Conservation (phyloP, 257 asterid genomes). For the Solanum paucissectum region DNA sequence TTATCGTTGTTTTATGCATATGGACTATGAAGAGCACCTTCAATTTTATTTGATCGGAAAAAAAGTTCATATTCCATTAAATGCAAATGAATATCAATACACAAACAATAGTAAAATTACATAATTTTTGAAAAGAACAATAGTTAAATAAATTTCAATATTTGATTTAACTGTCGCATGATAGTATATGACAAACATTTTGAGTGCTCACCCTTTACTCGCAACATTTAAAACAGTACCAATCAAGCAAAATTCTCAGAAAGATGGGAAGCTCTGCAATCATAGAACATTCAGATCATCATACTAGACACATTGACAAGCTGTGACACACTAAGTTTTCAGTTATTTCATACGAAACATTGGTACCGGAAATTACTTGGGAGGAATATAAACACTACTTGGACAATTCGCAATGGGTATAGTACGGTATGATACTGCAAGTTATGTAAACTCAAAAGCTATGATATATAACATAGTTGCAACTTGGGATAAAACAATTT, state of each 20-base stretch:
- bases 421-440: not conserved
- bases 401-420: not conserved
- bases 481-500: not conserved
- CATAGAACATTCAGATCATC: not conserved
- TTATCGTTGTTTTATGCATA: too few relatives aligned
- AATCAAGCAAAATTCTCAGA: not conserved
- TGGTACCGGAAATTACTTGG: not conserved
- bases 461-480: not conserved
- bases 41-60: too few relatives aligned
- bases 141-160: too few relatives aligned
- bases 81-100: too few relatives aligned
- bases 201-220: not conserved
- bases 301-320: not conserved
- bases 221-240: not conserved
- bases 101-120: too few relatives aligned
- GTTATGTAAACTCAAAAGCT: not conserved
- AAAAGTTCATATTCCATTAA: too few relatives aligned
- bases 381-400: not conserved
- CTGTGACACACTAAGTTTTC: not conserved
- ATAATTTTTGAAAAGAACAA: too few relatives aligned
- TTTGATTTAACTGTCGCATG: too few relatives aligned
- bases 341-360: not conserved
- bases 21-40: too few relatives aligned
- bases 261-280: not conserved
- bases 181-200: too few relatives aligned